Percentiles rank a stretch among this genome's conserved stretches.
Conservation (phyloP, 345 rosid species). For the Citrus trifoliata region DNA sequence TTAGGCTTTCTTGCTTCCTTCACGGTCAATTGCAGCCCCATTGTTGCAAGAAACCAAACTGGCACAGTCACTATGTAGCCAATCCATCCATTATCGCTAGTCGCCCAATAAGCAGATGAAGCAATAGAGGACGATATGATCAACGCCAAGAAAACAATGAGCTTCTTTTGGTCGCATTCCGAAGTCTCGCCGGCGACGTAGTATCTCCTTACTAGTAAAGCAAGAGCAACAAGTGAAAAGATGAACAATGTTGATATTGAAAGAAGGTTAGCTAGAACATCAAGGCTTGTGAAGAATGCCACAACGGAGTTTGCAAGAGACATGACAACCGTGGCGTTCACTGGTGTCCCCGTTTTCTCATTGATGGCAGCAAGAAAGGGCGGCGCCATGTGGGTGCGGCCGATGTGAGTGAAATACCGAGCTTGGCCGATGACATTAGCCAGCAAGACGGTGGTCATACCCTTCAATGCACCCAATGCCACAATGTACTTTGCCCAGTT, state of each 20-base stretch:
- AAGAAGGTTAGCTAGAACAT: slow-evolving; percentile 50
- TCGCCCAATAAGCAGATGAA: slow-evolving; percentile 42
- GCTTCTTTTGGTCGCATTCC: slow-evolving; percentile 27
- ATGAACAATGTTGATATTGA: slow-evolving; percentile 59
- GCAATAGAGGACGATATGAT: slow-evolving; percentile 45
- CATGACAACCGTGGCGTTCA: slow-evolving; percentile 55
- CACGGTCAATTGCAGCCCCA: slow-evolving; percentile 33
- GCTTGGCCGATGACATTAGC: slow-evolving; percentile 58
- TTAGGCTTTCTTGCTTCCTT: slow-evolving; percentile 50
- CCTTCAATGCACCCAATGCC: slow-evolving; percentile 63
- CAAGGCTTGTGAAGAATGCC: slow-evolving; percentile 55
- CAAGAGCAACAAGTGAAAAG: slow-evolving; percentile 51
- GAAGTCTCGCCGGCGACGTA: slow-evolving; percentile 47
- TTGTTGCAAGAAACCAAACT: slow-evolving; percentile 53
- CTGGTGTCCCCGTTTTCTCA: slow-evolving; percentile 51
- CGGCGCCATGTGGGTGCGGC: slow-evolving; percentile 64
- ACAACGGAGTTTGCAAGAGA: slow-evolving; percentile 39
- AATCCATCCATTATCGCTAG: slow-evolving; percentile 34
- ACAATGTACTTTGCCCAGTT: slow-evolving; percentile 64
- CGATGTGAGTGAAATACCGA: slow-evolving; percentile 62
- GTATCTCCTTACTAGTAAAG: slow-evolving; percentile 57
- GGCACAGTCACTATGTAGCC: slow-evolving; percentile 40
- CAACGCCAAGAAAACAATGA: slow-evolving; percentile 25
- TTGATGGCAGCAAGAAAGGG: slow-evolving; percentile 49
- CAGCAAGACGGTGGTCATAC: slow-evolving; percentile 60